phyloP scores from a whole-genome alignment of 2,329 filamentous ascomycete species.

The Xylaria sp. region DNA sequence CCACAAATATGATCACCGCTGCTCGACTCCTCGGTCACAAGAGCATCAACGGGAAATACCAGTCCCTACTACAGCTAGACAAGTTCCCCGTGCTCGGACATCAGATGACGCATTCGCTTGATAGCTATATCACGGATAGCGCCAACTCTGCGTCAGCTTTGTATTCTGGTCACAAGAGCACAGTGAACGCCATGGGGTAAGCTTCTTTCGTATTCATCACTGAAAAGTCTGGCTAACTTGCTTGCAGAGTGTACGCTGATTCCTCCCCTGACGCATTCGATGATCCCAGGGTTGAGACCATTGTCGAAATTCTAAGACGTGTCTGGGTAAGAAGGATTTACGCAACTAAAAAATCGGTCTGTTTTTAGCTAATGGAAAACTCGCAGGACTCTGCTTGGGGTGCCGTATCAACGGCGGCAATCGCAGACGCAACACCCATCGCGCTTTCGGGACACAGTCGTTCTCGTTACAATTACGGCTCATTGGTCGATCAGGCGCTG shows the following conservation, averaged over 20 bases:
- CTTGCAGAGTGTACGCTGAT: slow-evolving; percentile 73
- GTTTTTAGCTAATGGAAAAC: slow-evolving; percentile 2
- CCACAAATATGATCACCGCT: slow-evolving; percentile 82
- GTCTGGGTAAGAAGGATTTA: slow-evolving; percentile 59
- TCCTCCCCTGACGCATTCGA: slow-evolving; percentile 78
- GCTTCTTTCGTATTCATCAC: slow-evolving; percentile 1
- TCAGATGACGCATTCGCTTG: slow-evolving; percentile 89
- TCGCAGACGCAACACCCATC: slow-evolving; percentile 84
- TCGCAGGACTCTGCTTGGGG: slow-evolving; percentile 64
- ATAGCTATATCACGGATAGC: slow-evolving; percentile 86
- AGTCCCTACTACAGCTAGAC: slow-evolving; percentile 79
- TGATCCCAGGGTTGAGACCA: slow-evolving; percentile 87
- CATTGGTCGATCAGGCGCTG: slow-evolving; percentile 79
- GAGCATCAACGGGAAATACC: slow-evolving; percentile 85
- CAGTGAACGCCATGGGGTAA: slow-evolving; percentile 80
- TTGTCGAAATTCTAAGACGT: slow-evolving; percentile 80
- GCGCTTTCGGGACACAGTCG: slow-evolving; percentile 79
- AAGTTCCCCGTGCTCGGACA: slow-evolving; percentile 87
- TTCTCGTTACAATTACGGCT: slow-evolving; percentile 73
- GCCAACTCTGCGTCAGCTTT: slow-evolving; percentile 86
- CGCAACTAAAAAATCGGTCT: background rate
- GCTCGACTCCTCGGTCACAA: slow-evolving; percentile 84
- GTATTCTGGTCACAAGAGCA: slow-evolving; percentile 85
- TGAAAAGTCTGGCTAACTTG: slow-evolving; percentile 8
- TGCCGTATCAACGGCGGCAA: slow-evolving; percentile 80